A percentile compares a stretch with the other conserved stretches of the same genome.
Conservation (phyloP, 202 grass and related monocot genomes). For the Tripidium arundinaceum region DNA sequence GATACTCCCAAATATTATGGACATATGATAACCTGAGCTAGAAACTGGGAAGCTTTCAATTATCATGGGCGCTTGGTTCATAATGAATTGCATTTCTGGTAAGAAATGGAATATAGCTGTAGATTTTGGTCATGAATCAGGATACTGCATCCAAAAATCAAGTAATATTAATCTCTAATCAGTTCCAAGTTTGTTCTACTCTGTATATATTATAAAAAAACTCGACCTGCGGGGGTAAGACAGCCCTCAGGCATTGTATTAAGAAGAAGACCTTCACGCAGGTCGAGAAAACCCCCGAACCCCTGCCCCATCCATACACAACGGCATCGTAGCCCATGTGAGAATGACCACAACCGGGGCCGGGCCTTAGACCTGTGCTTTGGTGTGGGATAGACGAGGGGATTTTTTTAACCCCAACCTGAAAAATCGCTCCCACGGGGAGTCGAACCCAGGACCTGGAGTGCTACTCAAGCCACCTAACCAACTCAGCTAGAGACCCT, state of each 20-base stretch:
- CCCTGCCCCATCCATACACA: background rate
- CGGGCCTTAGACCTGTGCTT: too few species aligned
- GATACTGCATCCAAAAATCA: constrained; percentile 15
- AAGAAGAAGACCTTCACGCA: too few species aligned
- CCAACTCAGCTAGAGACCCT: background rate
- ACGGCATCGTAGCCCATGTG: background rate
- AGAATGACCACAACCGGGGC: too few species aligned
- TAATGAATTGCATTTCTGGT: constrained; percentile 10
- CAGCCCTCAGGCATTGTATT: too few species aligned
- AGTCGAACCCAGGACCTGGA: background rate
- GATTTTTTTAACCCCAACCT: background rate
- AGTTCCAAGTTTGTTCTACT: background rate
- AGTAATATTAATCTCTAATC: background rate
- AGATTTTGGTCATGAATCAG: constrained; percentile 4
- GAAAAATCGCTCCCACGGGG: background rate
- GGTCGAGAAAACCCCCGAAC: background rate
- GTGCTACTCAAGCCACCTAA: background rate
- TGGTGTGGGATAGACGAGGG: too few species aligned
- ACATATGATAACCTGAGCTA: background rate
- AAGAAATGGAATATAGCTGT: background rate
- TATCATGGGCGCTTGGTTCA: background rate
- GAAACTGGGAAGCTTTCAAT: background rate
- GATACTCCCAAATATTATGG: background rate
- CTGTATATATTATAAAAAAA: background rate
- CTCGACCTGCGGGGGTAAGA: too few species aligned